Percentiles rank a stretch among this genome's conserved stretches.
These are phyloP conservation scores for Ustilago curta DNA, from an alignment of 1,284 basidiomycete genomes.

Conservation along the genomic window DNA sequence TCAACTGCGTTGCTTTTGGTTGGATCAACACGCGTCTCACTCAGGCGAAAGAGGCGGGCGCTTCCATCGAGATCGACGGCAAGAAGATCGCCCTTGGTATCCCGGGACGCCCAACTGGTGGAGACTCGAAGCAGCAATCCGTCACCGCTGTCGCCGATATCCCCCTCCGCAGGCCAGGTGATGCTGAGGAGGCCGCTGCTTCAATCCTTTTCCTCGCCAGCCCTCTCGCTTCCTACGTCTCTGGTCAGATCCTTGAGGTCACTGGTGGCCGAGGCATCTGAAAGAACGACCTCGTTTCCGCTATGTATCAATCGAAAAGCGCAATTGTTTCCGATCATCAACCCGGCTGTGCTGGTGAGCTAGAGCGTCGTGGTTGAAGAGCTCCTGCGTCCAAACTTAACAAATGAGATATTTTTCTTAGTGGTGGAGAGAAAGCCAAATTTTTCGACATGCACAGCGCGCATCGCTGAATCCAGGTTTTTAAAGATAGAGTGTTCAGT, in stretches of 20 bases:
- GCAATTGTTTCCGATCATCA: neutral
- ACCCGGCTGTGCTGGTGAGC: neutral
- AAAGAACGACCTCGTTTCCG: neutral
- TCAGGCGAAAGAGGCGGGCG: constrained; percentile 81
- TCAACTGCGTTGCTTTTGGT: constrained; percentile 82
- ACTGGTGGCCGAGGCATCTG: constrained; percentile 63
- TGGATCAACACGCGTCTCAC: constrained; percentile 78
- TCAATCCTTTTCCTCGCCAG: constrained; percentile 72
- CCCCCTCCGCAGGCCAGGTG: constrained; percentile 80
- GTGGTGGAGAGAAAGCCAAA: constrained; percentile 9
- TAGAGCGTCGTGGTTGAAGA: neutral
- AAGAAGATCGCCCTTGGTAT: constrained; percentile 84
- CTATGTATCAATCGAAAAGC: neutral
- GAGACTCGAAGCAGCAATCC: constrained; percentile 74
- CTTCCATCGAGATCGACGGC: constrained; percentile 81
- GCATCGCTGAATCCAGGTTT: too few relatives aligned
- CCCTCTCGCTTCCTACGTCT: constrained; percentile 82
- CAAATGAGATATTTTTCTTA: neutral
- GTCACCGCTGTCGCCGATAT: constrained; percentile 74
- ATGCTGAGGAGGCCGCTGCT: constrained; percentile 81
- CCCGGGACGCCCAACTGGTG: constrained; percentile 72
- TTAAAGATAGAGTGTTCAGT: neutral
- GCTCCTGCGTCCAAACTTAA: neutral
- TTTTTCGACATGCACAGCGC: constrained; percentile 7
- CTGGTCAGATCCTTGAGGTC: constrained; percentile 78